Evolutionary conservation across 2,329 filamentous ascomycete species (phyloP).

Genomic region (Rutstroemia sp.): DNA sequence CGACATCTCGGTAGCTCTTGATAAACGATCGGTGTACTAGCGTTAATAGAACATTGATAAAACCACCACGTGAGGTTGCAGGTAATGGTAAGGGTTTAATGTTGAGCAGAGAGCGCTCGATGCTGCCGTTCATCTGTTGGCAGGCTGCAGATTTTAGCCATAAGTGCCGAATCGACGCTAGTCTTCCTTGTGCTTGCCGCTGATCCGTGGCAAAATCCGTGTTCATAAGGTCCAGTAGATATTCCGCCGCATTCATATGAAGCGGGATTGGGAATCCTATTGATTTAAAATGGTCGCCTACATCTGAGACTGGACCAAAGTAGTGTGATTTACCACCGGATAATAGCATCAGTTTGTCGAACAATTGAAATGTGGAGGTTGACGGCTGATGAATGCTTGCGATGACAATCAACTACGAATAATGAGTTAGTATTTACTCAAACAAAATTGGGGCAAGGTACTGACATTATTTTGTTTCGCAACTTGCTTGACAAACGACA

Average conservation of each 20-base stretch:
- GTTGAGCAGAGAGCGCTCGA: slow-evolving; percentile 17
- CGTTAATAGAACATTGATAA: slow-evolving; percentile 44
- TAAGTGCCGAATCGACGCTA: slow-evolving; percentile 44
- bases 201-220: slow-evolving; percentile 59
- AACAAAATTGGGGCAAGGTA: slow-evolving; percentile 29
- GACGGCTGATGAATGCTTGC: slow-evolving; percentile 84
- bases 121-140: slow-evolving; percentile 26
- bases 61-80: slow-evolving; percentile 26
- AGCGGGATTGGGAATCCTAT: slow-evolving; percentile 57
- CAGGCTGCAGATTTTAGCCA: slow-evolving; percentile 46
- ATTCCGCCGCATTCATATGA: slow-evolving; percentile 74
- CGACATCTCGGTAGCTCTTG: slow-evolving; percentile 76
- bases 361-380: slow-evolving; percentile 69
- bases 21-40: slow-evolving; percentile 73
- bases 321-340: slow-evolving; percentile 66
- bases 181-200: slow-evolving; percentile 38
- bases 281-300: slow-evolving; percentile 55
- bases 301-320: slow-evolving; percentile 54
- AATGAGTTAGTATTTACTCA: slow-evolving; percentile 35
- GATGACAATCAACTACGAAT: slow-evolving; percentile 60
- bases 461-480: slow-evolving; percentile 43
- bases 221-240: slow-evolving; percentile 70
- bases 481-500: slow-evolving; percentile 52
- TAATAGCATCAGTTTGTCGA: slow-evolving; percentile 71
- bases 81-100: slow-evolving; percentile 10